Evolutionary conservation across 805 yeast species (phyloP), one percentile per base, ranked within the genome.

Genomic region (Hanseniaspora meyeri): DNA sequence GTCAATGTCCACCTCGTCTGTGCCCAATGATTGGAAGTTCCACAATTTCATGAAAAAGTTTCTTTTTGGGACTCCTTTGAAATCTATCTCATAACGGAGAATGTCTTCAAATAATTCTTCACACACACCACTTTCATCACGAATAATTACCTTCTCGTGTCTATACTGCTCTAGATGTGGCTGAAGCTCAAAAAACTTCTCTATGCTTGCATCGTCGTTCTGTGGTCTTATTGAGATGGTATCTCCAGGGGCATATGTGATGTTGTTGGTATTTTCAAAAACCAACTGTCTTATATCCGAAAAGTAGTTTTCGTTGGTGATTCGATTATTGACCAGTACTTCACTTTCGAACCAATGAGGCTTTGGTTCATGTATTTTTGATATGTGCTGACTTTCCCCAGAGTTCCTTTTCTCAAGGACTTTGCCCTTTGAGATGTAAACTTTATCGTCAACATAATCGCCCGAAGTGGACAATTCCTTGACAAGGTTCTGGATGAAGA

Each of bases 261-360:
- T 54, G 1, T 60, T 58, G 10, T 32, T 8, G 14, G 29, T 32
- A 70, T 67, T 31, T 70, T 67, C 17, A 87, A 70, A 0, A 66
- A 64, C 14, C 89, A 67, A 55, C 77, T 16, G 80, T 40, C 96
- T 74, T 1, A 91, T 95, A 66, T 93, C 97, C 68, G 93, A 97
- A 70, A 87, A 88, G 70, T 93, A 97, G 52, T 79, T 82, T 0
- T 61, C 59, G 0, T 78, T 67, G 0, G 97, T 91, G 16, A 93
- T 70, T 58, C 96, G 70, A 0, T 68, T 60, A 63, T 87, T 87
- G 1, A 59, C 47, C 0, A 60, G 57, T 7, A 90, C 74, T 10
- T 61, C 69, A 0, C 85, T 95, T 7, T 57, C 55, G 65, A 58
- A 32, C 50, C 50, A 47, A 12, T 32, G 17, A 1, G 17, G 19